Evolutionary conservation across 495 filamentous ascomycete genomes (phyloP).

Genomic region (Podospora tetraspora): DNA sequence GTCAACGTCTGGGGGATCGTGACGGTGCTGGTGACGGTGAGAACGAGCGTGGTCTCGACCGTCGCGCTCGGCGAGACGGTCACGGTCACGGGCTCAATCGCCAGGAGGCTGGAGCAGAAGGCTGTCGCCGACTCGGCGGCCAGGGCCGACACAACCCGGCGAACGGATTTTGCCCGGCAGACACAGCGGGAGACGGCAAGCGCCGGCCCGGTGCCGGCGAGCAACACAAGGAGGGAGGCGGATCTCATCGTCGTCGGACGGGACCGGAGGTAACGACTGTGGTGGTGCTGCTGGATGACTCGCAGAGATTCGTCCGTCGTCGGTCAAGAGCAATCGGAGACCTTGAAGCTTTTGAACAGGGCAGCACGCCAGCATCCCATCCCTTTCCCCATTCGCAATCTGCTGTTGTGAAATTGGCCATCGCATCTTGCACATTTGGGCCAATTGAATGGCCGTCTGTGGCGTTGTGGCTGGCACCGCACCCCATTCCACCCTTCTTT

Average conservation of each 20-base stretch:
- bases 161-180: not conserved
- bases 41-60: not conserved
- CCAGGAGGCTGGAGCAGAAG: conserved; percentile 8
- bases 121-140: not conserved
- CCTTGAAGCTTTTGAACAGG: not conserved
- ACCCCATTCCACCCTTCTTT: no score
- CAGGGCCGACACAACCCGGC: not conserved
- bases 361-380: not conserved
- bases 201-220: not conserved
- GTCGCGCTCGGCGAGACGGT: conserved; percentile 1
- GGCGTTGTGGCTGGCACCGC: not conserved
- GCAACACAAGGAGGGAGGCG: not conserved
- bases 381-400: not conserved
- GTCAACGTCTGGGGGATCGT: not conserved
- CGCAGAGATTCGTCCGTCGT: no score
- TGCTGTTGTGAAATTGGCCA: not conserved
- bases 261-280: not conserved
- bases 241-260: not conserved
- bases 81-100: not conserved
- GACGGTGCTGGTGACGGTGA: not conserved
- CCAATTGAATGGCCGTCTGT: not conserved
- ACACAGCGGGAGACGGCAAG: not conserved
- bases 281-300: not conserved
- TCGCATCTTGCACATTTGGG: not conserved
- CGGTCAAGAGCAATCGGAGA: no score